Evolutionary conservation across 192 early-diverging fungal species (phyloP).

Genomic region (Entophlyctis helioformis): DNA sequence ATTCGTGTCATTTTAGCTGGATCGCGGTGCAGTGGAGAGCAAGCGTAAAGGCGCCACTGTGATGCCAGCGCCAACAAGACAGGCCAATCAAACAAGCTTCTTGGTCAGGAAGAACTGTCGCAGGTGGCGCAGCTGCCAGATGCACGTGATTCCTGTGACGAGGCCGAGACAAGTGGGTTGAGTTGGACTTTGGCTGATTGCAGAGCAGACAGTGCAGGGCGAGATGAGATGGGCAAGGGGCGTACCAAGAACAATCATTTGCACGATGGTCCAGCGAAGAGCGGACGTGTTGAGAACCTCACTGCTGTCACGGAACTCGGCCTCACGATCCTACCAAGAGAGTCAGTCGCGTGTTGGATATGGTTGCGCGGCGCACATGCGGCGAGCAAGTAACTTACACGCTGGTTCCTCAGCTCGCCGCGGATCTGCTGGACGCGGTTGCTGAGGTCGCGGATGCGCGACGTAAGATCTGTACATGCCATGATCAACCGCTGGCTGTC

Average conservation of each 20-base stretch:
- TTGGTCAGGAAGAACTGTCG: constrained; percentile 81
- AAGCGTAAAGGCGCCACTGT: no score
- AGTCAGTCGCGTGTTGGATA: neutral
- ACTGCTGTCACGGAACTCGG: constrained; percentile 78
- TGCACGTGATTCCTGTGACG: constrained; percentile 6
- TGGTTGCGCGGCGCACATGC: neutral
- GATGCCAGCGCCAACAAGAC: no score
- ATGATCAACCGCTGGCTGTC: no score
- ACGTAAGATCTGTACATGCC: constrained; percentile 44
- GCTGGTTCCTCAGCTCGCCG: constrained; percentile 80
- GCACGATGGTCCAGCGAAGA: constrained; percentile 77
- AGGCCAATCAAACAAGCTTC: constrained; percentile 63
- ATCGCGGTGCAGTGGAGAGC: no score
- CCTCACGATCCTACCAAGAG: constrained; percentile 60
- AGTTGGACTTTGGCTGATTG: no score
- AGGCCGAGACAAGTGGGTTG: neutral
- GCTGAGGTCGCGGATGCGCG: constrained; percentile 71
- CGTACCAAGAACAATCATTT: constrained; percentile 63
- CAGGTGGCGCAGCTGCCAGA: constrained; percentile 83
- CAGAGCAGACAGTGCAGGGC: neutral
- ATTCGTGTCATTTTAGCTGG: no score
- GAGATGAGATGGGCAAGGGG: neutral
- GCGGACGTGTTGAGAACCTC: constrained; percentile 75
- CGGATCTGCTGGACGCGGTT: constrained; percentile 67
- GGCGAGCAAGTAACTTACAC: constrained; percentile 38